Evolutionary conservation across 768 basidiomycete genomes (phyloP).

Genomic region (Macrolepiota dolichaula): DNA sequence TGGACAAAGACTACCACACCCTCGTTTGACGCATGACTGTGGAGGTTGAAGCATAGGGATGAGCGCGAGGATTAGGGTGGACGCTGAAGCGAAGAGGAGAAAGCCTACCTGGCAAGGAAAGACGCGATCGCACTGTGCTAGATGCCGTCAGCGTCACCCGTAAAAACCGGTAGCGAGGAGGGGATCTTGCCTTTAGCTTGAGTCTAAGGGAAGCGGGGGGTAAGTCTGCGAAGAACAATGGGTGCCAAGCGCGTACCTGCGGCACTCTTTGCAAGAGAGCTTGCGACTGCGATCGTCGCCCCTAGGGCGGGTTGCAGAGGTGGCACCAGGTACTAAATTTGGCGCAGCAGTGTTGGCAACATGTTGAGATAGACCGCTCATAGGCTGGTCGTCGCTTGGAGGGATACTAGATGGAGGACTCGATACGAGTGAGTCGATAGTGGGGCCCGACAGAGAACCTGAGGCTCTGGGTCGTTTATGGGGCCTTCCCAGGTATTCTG

Average conservation of each 20-base stretch:
- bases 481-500: slow-evolving; percentile 2
- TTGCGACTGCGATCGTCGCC: slow-evolving; percentile 41
- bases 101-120: slow-evolving; percentile 54
- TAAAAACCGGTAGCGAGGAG: not conserved
- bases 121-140: slow-evolving; percentile 54
- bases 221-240: slow-evolving; percentile 1
- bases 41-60: slow-evolving; percentile 14
- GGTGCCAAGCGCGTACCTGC: slow-evolving; percentile 30
- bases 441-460: not conserved
- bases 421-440: not conserved
- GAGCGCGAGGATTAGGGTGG: slow-evolving; percentile 7
- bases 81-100: not conserved
- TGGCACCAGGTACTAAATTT: slow-evolving; percentile 8
- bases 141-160: slow-evolving; percentile 1
- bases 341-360: slow-evolving; percentile 1
- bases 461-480: slow-evolving; percentile 2
- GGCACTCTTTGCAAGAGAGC: slow-evolving; percentile 50
- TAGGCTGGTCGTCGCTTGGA: slow-evolving; percentile 1
- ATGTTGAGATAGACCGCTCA: slow-evolving; percentile 1
- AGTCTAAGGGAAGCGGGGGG: slow-evolving; percentile 26
- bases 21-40: slow-evolving; percentile 62
- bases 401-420: not conserved
- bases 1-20: slow-evolving; percentile 61
- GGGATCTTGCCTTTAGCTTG: slow-evolving; percentile 41
- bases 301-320: slow-evolving; percentile 16